Percentiles rank a stretch among this genome's conserved stretches.
phyloP scores from a whole-genome alignment of 225 moss, liverwort and hornwort genomes.

The Pseudisothecium myosuroides region DNA sequence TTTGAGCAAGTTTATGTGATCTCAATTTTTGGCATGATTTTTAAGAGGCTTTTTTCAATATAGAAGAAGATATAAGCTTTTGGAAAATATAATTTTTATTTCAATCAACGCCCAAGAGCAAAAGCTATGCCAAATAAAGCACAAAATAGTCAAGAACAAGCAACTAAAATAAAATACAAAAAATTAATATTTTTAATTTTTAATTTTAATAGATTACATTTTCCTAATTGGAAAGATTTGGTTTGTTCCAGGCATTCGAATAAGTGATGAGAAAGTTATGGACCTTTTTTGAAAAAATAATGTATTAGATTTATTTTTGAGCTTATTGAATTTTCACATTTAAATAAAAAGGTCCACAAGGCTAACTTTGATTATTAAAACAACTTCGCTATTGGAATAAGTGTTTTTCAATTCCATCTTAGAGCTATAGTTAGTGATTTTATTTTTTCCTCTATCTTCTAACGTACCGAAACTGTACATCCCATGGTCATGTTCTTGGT shows the following conservation, averaged over 20 bases:
- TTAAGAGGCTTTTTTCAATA: background rate
- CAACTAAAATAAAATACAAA: background rate
- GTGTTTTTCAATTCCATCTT: background rate
- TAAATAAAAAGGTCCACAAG: rapidly evolving
- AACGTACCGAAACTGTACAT: no score
- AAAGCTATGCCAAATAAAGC: background rate
- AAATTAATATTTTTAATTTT: background rate
- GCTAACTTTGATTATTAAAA: background rate
- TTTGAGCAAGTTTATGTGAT: background rate
- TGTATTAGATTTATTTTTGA: background rate
- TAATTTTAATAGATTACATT: background rate
- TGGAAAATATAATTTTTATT: no score
- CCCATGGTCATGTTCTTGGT: no score
- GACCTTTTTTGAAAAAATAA: background rate
- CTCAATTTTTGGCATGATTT: background rate
- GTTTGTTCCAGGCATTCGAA: background rate
- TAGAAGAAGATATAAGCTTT: no score
- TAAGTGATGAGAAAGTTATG: background rate
- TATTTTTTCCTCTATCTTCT: background rate
- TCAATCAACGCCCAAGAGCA: no score
- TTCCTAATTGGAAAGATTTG: background rate
- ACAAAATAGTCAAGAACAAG: background rate
- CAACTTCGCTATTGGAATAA: rapidly evolving
- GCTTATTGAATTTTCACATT: background rate
- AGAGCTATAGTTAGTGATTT: background rate